Conservation (phyloP, 176 grass and related monocot species). For the Elaeis guineensis region DNA sequence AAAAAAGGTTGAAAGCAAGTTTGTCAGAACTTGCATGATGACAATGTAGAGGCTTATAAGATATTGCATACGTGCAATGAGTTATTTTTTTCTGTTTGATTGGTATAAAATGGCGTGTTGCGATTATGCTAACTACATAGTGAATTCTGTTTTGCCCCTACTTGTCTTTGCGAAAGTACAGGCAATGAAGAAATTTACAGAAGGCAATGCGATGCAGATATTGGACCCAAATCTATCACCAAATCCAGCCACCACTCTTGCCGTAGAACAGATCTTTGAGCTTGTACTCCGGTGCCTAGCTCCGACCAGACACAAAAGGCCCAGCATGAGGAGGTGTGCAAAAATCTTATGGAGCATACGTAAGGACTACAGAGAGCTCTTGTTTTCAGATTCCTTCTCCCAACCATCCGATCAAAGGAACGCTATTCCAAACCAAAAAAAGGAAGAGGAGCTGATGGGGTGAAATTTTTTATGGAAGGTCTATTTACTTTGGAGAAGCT, state of each 20-base stretch:
- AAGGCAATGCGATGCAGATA: constrained; percentile 47
- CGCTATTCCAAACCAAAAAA: no score
- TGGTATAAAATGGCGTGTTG: no score
- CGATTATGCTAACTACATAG: neutral
- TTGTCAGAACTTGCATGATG: no score
- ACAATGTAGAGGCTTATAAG: no score
- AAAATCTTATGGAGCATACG: constrained; percentile 77
- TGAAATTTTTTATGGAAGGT: no score
- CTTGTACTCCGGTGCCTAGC: constrained; percentile 52
- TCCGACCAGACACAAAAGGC: constrained; percentile 41
- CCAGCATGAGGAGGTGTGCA: constrained; percentile 58
- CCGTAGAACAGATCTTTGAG: constrained; percentile 53
- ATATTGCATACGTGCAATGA: no score
- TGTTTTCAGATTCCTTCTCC: neutral
- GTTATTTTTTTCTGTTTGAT: no score
- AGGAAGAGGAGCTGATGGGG: no score
- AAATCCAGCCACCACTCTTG: constrained; percentile 33
- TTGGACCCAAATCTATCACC: constrained; percentile 53
- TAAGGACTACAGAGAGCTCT: constrained; percentile 49
- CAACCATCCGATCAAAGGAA: no score
- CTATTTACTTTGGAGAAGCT: no score
- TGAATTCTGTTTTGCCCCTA: neutral
- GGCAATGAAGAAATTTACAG: constrained; percentile 62
- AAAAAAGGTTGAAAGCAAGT: no score
- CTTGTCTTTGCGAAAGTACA: constrained; percentile 7